Conservation (phyloP, 106 monocot genomes). For the Vanilla planifolia region DNA sequence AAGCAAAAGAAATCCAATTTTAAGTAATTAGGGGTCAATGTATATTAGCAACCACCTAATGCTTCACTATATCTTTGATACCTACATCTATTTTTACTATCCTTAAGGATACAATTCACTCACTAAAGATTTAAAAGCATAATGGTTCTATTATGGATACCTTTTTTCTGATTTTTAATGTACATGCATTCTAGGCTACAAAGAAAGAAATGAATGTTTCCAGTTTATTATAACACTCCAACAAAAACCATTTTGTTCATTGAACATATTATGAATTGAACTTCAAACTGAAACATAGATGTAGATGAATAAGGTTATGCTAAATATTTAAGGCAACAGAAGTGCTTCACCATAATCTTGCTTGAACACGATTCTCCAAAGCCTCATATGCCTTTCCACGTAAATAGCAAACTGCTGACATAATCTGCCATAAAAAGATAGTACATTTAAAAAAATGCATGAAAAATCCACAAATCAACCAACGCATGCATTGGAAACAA, state of each 20-base stretch:
- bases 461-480: background rate
- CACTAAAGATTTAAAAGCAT: no score
- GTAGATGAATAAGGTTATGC: background rate
- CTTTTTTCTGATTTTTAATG: no score
- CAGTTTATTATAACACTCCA: background rate
- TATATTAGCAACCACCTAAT: no score
- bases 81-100: no score
- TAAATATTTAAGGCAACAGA: background rate
- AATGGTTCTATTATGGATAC: no score
- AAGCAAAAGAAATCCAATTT: no score
- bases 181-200: no score
- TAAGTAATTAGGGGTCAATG: no score
- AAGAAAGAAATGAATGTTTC: background rate
- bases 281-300: background rate
- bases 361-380: conserved; percentile 79
- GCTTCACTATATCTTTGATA: no score
- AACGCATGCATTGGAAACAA: background rate
- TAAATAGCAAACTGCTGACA: conserved; percentile 74
- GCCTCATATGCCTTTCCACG: conserved; percentile 95
- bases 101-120: no score
- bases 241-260: background rate
- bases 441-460: background rate
- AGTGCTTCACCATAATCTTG: conserved; percentile 53
- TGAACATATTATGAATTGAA: background rate
- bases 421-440: conserved; percentile 17